These are phyloP conservation scores for Pelargonium citronellum DNA, from an alignment of 441 rosid species.

Conservation along the genomic window DNA sequence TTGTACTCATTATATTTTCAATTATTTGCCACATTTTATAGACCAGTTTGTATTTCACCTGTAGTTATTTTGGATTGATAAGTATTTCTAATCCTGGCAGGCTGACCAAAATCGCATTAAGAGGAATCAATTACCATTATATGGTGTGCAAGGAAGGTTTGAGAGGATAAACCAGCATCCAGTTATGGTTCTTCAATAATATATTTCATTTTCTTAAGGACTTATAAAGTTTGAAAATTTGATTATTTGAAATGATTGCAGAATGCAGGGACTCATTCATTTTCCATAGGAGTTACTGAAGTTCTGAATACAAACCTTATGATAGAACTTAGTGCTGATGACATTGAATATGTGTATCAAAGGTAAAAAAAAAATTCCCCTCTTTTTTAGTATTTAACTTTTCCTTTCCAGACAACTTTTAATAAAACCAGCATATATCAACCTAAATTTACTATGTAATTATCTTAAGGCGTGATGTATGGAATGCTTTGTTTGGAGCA, in stretches of 20 bases:
- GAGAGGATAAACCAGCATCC: constrained; percentile 96
- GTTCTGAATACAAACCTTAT: constrained; percentile 74
- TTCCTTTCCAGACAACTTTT: not conserved
- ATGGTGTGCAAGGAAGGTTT: constrained; percentile 79
- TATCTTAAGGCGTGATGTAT: no score
- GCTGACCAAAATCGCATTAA: constrained; percentile 68
- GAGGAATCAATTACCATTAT: constrained; percentile 64
- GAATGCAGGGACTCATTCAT: constrained; percentile 78
- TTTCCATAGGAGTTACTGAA: constrained; percentile 90
- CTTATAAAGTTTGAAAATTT: constrained; percentile 2
- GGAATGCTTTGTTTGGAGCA: not conserved
- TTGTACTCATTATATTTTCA: no score
- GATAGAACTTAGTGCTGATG: constrained; percentile 86
- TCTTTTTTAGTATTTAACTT: not conserved
- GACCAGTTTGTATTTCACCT: not conserved
- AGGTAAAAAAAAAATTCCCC: constrained; percentile 40
- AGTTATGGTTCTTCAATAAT: constrained; percentile 40
- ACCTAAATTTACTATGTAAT: not conserved
- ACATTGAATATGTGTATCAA: constrained; percentile 89
- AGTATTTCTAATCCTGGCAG: constrained; percentile 36
- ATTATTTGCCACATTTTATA: no score
- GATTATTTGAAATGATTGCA: constrained; percentile 29
- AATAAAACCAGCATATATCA: not conserved
- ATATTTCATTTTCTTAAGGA: constrained; percentile 16
- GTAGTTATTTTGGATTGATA: constrained; percentile 13